phyloP scores from a whole-genome alignment of 345 rosid species.

The Syzygium jambos region DNA sequence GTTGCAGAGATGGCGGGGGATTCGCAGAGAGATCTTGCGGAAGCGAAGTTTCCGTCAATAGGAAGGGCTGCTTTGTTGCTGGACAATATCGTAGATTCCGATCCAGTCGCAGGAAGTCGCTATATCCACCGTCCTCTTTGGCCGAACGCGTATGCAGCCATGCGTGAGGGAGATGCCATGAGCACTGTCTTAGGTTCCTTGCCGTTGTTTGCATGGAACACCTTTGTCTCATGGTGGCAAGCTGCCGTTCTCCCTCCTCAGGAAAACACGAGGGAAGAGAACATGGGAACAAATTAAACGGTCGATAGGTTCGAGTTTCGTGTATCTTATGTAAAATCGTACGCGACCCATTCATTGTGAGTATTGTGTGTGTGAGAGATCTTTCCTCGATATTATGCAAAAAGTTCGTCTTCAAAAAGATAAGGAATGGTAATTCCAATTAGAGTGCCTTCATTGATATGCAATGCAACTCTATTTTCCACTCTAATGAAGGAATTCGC shows the following conservation, averaged over 20 bases:
- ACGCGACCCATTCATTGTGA: not conserved
- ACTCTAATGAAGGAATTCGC: not conserved
- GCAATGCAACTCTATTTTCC: not conserved
- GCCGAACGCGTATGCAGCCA: not conserved
- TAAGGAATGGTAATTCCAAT: not conserved
- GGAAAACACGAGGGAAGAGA: not conserved
- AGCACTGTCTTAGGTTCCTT: not conserved
- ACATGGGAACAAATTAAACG: not conserved
- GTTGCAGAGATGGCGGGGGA: not conserved
- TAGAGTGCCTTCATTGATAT: not conserved
- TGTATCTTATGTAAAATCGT: too few relatives aligned
- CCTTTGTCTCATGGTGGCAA: not conserved
- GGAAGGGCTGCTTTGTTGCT: not conserved
- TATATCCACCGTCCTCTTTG: not conserved
- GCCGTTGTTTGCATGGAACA: not conserved
- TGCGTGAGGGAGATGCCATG: not conserved
- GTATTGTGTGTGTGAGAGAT: not conserved
- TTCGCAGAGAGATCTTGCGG: not conserved
- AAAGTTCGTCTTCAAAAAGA: not conserved
- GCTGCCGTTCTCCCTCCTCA: not conserved
- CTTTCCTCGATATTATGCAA: not conserved
- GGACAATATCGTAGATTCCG: too few relatives aligned
- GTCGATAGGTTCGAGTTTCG: not conserved
- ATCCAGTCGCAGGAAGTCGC: accelerated
- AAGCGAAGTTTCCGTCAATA: not conserved